A percentile compares a stretch with the other conserved stretches of the same genome.
Evolutionary conservation across 2,329 filamentous ascomycete genomes (phyloP).

Genomic region (Pleurostoma richardsiae): DNA sequence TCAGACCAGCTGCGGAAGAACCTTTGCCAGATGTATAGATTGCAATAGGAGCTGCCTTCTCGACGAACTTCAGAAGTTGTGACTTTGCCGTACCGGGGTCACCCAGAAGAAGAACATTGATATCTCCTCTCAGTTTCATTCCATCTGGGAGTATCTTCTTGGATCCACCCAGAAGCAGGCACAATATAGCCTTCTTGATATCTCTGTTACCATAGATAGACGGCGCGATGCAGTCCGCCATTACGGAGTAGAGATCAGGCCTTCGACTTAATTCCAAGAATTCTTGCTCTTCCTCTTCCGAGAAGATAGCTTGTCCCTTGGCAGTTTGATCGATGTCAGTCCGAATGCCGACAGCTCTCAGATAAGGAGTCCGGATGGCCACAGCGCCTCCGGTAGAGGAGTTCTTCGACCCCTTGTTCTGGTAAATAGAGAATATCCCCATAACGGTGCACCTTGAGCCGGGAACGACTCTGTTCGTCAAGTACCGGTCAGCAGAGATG

Average conservation of each 20-base stretch:
- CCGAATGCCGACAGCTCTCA: slow-evolving; percentile 87
- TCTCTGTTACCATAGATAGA: slow-evolving; percentile 95
- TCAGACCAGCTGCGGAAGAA: slow-evolving; percentile 94
- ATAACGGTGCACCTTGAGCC: slow-evolving; percentile 92
- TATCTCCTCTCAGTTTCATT: slow-evolving; percentile 96
- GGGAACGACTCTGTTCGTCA: slow-evolving; percentile 92
- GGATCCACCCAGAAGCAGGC: slow-evolving; percentile 85
- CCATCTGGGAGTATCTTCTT: slow-evolving; percentile 98
- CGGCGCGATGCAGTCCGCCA: slow-evolving; percentile 89
- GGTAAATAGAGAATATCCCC: slow-evolving; percentile 97
- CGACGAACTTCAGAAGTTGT: slow-evolving; percentile 93
- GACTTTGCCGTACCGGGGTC: slow-evolving; percentile 98
- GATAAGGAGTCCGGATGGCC: slow-evolving; percentile 90
- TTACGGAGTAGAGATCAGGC: slow-evolving; percentile 86
- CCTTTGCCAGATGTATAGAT: slow-evolving; percentile 99
- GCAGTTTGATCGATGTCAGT: slow-evolving; percentile 85
- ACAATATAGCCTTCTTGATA: slow-evolving; percentile 97
- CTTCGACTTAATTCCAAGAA: slow-evolving; percentile 86
- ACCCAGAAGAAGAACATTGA: slow-evolving; percentile 94
- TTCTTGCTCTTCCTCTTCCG: slow-evolving; percentile 95
- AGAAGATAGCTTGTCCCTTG: slow-evolving; percentile 79
- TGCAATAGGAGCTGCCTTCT: slow-evolving; percentile 91
- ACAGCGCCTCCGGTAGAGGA: slow-evolving; percentile 72
- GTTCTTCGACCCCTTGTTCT: slow-evolving; percentile 81
- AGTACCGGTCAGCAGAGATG: slow-evolving; percentile 91